Percentiles rank a stretch among this genome's conserved stretches.
These are phyloP conservation scores for Chlorella sp. DNA, from an alignment of 139 green algal genomes.

Conservation along the genomic window DNA sequence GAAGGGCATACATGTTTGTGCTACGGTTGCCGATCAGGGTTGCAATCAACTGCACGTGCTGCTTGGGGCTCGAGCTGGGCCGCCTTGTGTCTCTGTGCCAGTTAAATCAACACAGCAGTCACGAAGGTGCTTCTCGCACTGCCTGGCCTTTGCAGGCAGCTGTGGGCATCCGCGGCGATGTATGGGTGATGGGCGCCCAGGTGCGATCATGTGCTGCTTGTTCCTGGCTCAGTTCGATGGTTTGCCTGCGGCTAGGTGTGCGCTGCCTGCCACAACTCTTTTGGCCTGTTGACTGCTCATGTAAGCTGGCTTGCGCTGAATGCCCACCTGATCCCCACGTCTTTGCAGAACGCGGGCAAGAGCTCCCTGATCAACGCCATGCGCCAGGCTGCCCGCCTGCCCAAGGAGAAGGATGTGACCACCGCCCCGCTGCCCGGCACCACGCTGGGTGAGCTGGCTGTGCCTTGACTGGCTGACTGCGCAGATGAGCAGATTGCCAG, in stretches of 20 bases:
- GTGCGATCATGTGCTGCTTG: background rate
- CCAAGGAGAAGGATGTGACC: slow-evolving; percentile 68
- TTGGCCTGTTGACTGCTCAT: no score
- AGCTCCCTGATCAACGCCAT: slow-evolving; percentile 95
- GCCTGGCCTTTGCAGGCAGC: slow-evolving; percentile 28
- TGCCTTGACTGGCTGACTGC: background rate
- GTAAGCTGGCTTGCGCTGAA: background rate
- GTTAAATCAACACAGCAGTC: no score
- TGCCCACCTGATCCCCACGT: background rate
- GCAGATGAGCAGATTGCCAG: background rate
- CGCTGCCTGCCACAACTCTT: no score
- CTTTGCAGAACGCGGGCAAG: slow-evolving; percentile 92
- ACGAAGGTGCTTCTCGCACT: no score
- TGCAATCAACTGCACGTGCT: no score
- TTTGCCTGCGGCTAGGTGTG: no score
- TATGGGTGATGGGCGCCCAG: slow-evolving; percentile 91
- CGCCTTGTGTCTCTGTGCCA: no score
- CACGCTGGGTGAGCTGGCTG: slow-evolving; percentile 75
- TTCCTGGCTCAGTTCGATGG: no score
- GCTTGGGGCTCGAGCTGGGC: no score
- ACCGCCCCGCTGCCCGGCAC: slow-evolving; percentile 92
- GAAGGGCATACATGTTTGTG: no score
- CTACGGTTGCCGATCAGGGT: no score
- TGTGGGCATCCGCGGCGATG: slow-evolving; percentile 78
- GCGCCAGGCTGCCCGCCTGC: slow-evolving; percentile 60